Percentiles rank a stretch among this genome's conserved stretches.
phyloP scores from a whole-genome alignment of 345 rosid species.

The Brassica juncea region DNA sequence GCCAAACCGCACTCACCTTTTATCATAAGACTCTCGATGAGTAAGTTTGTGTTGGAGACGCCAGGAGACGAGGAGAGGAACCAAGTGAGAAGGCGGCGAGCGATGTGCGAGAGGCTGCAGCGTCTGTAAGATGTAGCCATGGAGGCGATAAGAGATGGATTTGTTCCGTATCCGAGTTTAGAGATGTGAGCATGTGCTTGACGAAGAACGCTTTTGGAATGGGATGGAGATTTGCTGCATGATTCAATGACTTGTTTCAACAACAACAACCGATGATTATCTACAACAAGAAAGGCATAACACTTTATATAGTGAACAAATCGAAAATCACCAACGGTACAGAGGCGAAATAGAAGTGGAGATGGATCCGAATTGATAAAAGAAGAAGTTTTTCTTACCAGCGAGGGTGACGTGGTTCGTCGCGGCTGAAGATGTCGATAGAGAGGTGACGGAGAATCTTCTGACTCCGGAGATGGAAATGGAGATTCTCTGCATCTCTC shows the following conservation, averaged over 20 bases:
- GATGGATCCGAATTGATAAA: not conserved
- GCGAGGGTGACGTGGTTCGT: constrained; percentile 22
- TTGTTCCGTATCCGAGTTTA: constrained; percentile 57
- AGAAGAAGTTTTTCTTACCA: constrained; percentile 16
- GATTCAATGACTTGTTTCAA: constrained; percentile 50
- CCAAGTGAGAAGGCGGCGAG: constrained; percentile 47
- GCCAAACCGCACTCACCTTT: constrained; percentile 59
- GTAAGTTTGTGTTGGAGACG: constrained; percentile 48
- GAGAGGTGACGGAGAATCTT: constrained; percentile 30
- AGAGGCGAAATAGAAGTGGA: too few species aligned
- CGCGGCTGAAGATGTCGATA: constrained; percentile 13
- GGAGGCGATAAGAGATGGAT: constrained; percentile 56
- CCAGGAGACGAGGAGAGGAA: constrained; percentile 40
- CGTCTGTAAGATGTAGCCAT: constrained; percentile 54
- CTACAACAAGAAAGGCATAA: too few species aligned
- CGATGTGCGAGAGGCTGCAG: constrained; percentile 42
- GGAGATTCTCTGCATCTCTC: constrained; percentile 31
- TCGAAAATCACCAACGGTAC: too few species aligned
- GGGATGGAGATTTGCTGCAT: constrained; percentile 50
- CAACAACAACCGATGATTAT: constrained; percentile 11
- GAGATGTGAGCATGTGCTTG: constrained; percentile 60
- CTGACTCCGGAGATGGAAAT: constrained; percentile 23
- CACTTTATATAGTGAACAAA: too few species aligned
- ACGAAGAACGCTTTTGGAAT: constrained; percentile 41
- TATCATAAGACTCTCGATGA: constrained; percentile 53